Base-by-base conservation (phyloP, 23 red algal genomes). In the Porphyridium purpureum region DNA sequence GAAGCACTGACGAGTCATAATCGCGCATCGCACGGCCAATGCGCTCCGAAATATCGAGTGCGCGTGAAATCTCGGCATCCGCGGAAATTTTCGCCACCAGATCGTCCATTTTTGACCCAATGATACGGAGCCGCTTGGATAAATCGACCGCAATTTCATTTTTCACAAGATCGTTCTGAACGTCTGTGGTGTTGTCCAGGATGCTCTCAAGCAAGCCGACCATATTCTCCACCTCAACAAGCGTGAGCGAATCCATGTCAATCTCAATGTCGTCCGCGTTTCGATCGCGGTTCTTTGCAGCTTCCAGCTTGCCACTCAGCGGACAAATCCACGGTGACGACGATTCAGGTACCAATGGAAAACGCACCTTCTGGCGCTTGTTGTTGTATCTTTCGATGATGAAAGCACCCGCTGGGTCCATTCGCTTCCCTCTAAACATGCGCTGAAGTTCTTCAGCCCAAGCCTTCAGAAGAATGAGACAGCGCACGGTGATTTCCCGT, bases 381-480 rank as follows among this genome's bases (percentile, higher is more conserved):
- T 60, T 75, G 28, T 67, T 74, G 63, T 85, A 85, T 19, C 80
- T 35, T 35, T 85, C 80, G 23, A 85, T 69, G 22, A 74, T 30
- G 38, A 85, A 85, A 6, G 64, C 80, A 26, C 67, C 80, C 33
- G 70, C 59, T 14, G 80, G 80, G 27, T 85, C 80, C 30, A 52
- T 57, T 30, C 57, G 76, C 17, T 44, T 44, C n/a, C 66, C 66
- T 1, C 47, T 28, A 51, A 57, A 67, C 60, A 85, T 85, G 1
- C 44, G 52, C 38, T 53, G 51, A 17, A 93, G 59, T 29, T 80
- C 72, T 47, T 93, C 74, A 21, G 84, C 84, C 84, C 84, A 93
- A 15, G 84, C 84, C 3, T 74, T 49, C 8, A 93, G 69, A 11
- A 93, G 59, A 34, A 82, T 93, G 27, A 70, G 63, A n/a, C 80